A percentile compares a stretch with the other conserved stretches of the same genome.
Evolutionary conservation across 768 basidiomycete species (phyloP).

Genomic region (Neoboletus magnificus): DNA sequence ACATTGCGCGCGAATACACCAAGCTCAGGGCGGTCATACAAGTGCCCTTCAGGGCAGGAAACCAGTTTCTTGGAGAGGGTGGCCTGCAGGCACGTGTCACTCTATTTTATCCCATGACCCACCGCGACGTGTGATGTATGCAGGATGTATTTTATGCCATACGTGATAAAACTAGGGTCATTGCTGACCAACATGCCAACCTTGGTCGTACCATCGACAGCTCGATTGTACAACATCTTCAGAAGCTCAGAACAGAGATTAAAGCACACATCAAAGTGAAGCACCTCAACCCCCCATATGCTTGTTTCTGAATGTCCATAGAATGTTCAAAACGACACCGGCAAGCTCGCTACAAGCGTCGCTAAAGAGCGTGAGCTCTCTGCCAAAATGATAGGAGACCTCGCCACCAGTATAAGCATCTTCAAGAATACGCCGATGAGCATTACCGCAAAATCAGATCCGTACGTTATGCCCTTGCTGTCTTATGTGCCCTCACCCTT

Average conservation of each 20-base stretch:
- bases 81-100: slow-evolving; percentile 68
- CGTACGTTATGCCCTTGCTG: background rate
- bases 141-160: slow-evolving; percentile 92
- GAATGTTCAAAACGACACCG: slow-evolving; percentile 96
- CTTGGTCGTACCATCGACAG: slow-evolving; percentile 94
- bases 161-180: slow-evolving; percentile 87
- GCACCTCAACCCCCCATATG: background rate
- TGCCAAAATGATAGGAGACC: slow-evolving; percentile 79
- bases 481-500: background rate
- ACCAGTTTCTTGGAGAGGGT: slow-evolving; percentile 98
- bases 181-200: slow-evolving; percentile 96
- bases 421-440: slow-evolving; percentile 94
- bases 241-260: slow-evolving; percentile 92
- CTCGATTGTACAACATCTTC: slow-evolving; percentile 95
- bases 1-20: slow-evolving; percentile 87
- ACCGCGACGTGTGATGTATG: background rate
- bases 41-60: slow-evolving; percentile 92
- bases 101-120: background rate
- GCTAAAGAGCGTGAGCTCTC: slow-evolving; percentile 90
- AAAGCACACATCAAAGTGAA: slow-evolving; percentile 94
- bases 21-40: slow-evolving; percentile 96
- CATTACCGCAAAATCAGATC: slow-evolving; percentile 53
- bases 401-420: slow-evolving; percentile 80
- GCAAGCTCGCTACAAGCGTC: slow-evolving; percentile 84
- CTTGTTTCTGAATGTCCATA: slow-evolving; percentile 22